Conservation (phyloP, 257 asterid genomes). For the Leonotis leonurus region DNA sequence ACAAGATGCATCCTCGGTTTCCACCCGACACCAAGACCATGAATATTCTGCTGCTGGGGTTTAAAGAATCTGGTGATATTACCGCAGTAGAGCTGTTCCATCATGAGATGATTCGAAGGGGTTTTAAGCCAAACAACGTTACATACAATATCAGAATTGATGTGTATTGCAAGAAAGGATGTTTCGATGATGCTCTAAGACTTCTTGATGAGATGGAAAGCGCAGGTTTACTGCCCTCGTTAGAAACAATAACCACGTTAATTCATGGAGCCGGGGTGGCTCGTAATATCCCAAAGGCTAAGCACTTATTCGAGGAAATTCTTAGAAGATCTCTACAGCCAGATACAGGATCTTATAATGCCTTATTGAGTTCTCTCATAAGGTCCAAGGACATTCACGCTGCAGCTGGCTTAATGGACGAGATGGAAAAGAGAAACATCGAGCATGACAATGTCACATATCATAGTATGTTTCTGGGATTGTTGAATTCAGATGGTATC, state of each 20-base stretch:
- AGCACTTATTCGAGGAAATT: conserved; percentile 47
- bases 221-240: conserved; percentile 39
- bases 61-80: conserved; percentile 75
- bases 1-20: conserved; percentile 51
- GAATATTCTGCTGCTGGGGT: conserved; percentile 86
- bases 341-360: conserved; percentile 71
- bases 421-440: conserved; percentile 51
- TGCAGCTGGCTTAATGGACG: conserved; percentile 53
- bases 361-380: conserved; percentile 59
- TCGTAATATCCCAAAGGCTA: conserved; percentile 56
- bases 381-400: conserved; percentile 52
- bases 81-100: conserved; percentile 83
- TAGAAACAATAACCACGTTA: conserved; percentile 71
- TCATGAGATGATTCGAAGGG: conserved; percentile 85
- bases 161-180: conserved; percentile 68
- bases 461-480: conserved; percentile 66
- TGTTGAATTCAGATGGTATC: conserved; percentile 45
- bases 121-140: conserved; percentile 60
- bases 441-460: conserved; percentile 63
- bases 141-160: conserved; percentile 69
- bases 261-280: conserved; percentile 92
- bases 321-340: conserved; percentile 36
- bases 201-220: conserved; percentile 72
- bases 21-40: conserved; percentile 73
- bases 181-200: conserved; percentile 67